These are phyloP conservation scores for Citeromyces nyonsensis DNA, from an alignment of 805 yeast species.

Conservation along the genomic window DNA sequence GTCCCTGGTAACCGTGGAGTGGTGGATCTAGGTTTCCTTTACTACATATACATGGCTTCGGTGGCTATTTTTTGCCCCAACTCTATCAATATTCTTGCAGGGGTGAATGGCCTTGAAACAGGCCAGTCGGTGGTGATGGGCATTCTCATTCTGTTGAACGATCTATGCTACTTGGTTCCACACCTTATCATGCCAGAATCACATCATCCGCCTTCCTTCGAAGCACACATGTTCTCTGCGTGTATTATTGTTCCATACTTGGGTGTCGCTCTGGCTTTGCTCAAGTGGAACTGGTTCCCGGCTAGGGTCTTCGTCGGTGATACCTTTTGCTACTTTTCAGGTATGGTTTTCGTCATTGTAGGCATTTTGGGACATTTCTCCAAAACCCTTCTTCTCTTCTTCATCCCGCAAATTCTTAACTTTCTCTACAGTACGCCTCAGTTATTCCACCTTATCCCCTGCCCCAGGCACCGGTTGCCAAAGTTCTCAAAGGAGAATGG, in stretches of 20 bases:
- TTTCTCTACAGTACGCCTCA: conserved; percentile 90
- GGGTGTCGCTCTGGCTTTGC: conserved; percentile 68
- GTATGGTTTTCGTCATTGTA: conserved; percentile 96
- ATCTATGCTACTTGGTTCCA: conserved; percentile 46
- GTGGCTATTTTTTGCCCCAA: conserved; percentile 92
- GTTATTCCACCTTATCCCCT: conserved; percentile 69
- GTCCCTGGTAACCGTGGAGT: conserved; percentile 24
- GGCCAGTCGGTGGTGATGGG: conserved; percentile 84
- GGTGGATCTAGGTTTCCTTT: conserved; percentile 64
- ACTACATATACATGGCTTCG: conserved; percentile 82
- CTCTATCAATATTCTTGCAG: conserved; percentile 90
- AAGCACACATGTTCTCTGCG: conserved; percentile 71
- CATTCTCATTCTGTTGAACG: conserved; percentile 58
- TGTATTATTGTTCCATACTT: conserved; percentile 73
- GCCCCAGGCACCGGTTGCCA: conserved; percentile 94
- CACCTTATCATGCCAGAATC: conserved; percentile 5
- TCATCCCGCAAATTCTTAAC: conserved; percentile 84
- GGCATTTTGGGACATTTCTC: conserved; percentile 95
- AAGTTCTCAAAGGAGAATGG: conserved; percentile 53
- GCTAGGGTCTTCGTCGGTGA: conserved; percentile 94
- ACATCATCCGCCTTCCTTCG: conserved; percentile 38
- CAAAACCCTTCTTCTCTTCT: conserved; percentile 74
- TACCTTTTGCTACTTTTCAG: conserved; percentile 94
- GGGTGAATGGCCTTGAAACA: conserved; percentile 91
- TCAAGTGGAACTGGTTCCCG: conserved; percentile 80